Conservation (phyloP, 1,284 basidiomycete species). For the Coriolopsis trogii region DNA sequence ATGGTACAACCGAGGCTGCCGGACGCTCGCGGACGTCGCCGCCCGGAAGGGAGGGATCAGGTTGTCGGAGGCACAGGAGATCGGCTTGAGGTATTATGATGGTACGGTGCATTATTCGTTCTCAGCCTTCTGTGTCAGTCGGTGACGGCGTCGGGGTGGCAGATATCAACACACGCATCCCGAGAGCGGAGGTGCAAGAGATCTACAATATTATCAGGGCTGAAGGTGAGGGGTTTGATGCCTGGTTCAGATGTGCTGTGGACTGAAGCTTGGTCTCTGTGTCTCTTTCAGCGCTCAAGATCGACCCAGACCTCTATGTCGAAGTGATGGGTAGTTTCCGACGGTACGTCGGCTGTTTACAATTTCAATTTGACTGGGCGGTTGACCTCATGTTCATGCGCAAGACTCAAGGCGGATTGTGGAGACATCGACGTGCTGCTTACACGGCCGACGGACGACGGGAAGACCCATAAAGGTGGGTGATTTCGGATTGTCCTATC, state of each 20-base stretch:
- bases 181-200: conserved; percentile 73
- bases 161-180: conserved; percentile 85
- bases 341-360: conserved; percentile 47
- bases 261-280: background rate
- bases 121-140: background rate
- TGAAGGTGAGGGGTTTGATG: conserved; percentile 53
- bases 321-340: conserved; percentile 92
- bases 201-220: conserved; percentile 75
- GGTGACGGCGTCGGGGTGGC: conserved; percentile 25
- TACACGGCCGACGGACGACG: conserved; percentile 73
- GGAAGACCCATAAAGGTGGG: conserved; percentile 70
- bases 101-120: conserved; percentile 47
- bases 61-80: conserved; percentile 68
- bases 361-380: background rate
- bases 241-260: no score
- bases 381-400: conserved; percentile 5
- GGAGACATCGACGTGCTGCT: conserved; percentile 93
- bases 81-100: conserved; percentile 82
- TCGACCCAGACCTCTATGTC: conserved; percentile 76
- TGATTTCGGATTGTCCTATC: background rate
- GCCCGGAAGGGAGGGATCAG: conserved; percentile 60
- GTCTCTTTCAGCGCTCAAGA: conserved; percentile 56
- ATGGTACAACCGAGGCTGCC: conserved; percentile 79
- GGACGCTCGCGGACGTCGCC: conserved; percentile 76
- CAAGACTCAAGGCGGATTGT: conserved; percentile 73